Evolutionary conservation across 2,329 filamentous ascomycete species (phyloP).

Genomic region (Talaromyces funiculosus): DNA sequence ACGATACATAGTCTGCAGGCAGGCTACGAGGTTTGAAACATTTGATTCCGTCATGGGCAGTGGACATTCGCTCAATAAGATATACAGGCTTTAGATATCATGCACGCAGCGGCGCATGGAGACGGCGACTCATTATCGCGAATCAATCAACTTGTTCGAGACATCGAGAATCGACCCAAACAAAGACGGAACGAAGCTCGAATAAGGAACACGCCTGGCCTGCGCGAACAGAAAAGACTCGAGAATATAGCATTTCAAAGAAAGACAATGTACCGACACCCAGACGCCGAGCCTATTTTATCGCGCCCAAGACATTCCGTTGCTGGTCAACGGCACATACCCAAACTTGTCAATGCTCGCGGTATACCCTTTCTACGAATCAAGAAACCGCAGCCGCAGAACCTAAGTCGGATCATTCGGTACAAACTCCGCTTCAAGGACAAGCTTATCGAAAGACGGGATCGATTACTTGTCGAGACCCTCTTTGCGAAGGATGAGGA

Average conservation of each 20-base stretch:
- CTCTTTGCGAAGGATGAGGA: slow-evolving; percentile 38
- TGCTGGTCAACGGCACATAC: slow-evolving; percentile 35
- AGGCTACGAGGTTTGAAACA: slow-evolving; percentile 36
- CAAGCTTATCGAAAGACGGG: slow-evolving; percentile 29
- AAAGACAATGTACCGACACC: slow-evolving; percentile 27
- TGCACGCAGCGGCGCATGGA: slow-evolving; percentile 29
- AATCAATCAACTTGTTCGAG: slow-evolving; percentile 24
- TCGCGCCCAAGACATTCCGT: slow-evolving; percentile 30
- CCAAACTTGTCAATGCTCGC: slow-evolving; percentile 37
- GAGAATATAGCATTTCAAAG: slow-evolving; percentile 23
- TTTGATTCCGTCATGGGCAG: not conserved
- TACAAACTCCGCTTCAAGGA: slow-evolving; percentile 31
- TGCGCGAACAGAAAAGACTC: slow-evolving; percentile 20
- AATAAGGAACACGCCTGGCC: slow-evolving; percentile 21
- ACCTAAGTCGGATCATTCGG: slow-evolving; percentile 33
- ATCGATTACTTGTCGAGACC: slow-evolving; percentile 26
- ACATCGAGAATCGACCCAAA: slow-evolving; percentile 20
- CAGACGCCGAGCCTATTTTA: slow-evolving; percentile 30
- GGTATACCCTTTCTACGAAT: slow-evolving; percentile 41
- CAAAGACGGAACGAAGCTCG: not conserved
- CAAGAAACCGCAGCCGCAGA: slow-evolving; percentile 40
- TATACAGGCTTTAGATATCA: slow-evolving; percentile 34
- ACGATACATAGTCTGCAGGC: slow-evolving; percentile 35
- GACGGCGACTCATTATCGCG: slow-evolving; percentile 21
- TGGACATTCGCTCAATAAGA: not conserved